Conservation (phyloP, 2,329 filamentous ascomycete species). For the Colletotrichum cordylinicola region DNA sequence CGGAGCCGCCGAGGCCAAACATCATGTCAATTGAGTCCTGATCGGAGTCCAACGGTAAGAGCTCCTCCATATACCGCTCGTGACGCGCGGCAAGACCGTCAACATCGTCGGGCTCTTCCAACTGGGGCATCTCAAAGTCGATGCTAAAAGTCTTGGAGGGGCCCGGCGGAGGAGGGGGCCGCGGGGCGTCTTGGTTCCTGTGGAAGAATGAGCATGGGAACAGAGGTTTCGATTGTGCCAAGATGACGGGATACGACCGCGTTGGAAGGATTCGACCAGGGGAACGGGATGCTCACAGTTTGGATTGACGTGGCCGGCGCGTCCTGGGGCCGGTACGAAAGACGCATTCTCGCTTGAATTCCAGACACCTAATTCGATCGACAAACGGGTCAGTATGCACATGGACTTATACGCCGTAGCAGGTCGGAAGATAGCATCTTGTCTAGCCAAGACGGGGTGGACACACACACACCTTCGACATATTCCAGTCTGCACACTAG, state of each 20-base stretch:
- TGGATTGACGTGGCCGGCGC: slow-evolving; percentile 49
- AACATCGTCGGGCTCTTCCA: slow-evolving; percentile 43
- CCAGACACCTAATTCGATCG: slow-evolving; percentile 49
- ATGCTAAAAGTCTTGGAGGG: slow-evolving; percentile 59
- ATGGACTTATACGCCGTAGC: slow-evolving; percentile 10
- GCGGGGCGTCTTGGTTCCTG: slow-evolving; percentile 22
- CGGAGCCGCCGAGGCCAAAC: slow-evolving; percentile 5
- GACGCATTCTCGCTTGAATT: slow-evolving; percentile 59
- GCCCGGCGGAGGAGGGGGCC: slow-evolving; percentile 37
- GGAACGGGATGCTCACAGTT: slow-evolving; percentile 41
- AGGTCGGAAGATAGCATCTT: not conserved
- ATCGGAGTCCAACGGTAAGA: slow-evolving; percentile 38
- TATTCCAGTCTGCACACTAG: slow-evolving; percentile 50
- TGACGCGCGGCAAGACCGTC: slow-evolving; percentile 50
- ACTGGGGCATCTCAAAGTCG: slow-evolving; percentile 52
- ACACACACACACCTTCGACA: slow-evolving; percentile 51
- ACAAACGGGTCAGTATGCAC: not conserved
- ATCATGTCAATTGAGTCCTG: slow-evolving; percentile 14
- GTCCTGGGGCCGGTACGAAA: slow-evolving; percentile 56
- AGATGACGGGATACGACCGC: not conserved
- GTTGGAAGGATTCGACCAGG: not conserved
- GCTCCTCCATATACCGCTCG: slow-evolving; percentile 43
- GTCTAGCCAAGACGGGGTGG: not conserved
- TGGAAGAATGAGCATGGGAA: slow-evolving; percentile 24
- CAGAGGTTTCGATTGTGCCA: not conserved